Evolutionary conservation across 2,329 filamentous ascomycete genomes (phyloP).

Genomic region (Fusarium sp.): DNA sequence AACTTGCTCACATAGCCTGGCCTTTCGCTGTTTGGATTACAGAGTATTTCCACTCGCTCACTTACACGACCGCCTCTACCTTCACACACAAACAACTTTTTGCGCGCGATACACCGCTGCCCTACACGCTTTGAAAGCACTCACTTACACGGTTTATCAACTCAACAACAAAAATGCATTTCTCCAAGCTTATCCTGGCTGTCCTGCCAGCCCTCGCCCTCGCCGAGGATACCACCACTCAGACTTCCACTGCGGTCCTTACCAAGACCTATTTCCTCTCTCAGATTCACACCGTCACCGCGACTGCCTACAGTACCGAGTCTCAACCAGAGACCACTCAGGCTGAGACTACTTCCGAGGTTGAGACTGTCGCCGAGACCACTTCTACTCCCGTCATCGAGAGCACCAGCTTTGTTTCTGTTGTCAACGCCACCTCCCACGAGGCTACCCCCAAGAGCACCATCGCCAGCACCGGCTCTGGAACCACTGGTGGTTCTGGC

Average conservation of each 20-base stretch:
- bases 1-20: conserved; percentile 38
- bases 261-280: conserved; percentile 66
- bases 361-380: conserved; percentile 45
- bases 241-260: conserved; percentile 63
- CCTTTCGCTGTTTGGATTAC: conserved; percentile 43
- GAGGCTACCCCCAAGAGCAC: conserved; percentile 36
- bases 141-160: conserved; percentile 31
- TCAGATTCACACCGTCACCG: conserved; percentile 56
- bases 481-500: conserved; percentile 40
- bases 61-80: conserved; percentile 32
- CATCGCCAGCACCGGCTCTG: conserved; percentile 27
- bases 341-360: conserved; percentile 31
- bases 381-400: conserved; percentile 26
- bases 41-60: conserved; percentile 45
- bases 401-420: conserved; percentile 33
- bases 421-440: conserved; percentile 47
- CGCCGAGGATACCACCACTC: conserved; percentile 58
- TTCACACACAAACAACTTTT: conserved; percentile 11
- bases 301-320: conserved; percentile 47
- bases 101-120: conserved; percentile 29
- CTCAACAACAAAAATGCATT: conserved; percentile 51
- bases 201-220: conserved; percentile 67
- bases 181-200: conserved; percentile 59
- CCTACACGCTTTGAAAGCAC: conserved; percentile 38
- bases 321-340: conserved; percentile 27